A percentile compares a stretch with the other conserved stretches of the same genome.
Evolutionary conservation across 805 yeast genomes (phyloP).

Genomic region (Scheffersomyces stipitis): DNA sequence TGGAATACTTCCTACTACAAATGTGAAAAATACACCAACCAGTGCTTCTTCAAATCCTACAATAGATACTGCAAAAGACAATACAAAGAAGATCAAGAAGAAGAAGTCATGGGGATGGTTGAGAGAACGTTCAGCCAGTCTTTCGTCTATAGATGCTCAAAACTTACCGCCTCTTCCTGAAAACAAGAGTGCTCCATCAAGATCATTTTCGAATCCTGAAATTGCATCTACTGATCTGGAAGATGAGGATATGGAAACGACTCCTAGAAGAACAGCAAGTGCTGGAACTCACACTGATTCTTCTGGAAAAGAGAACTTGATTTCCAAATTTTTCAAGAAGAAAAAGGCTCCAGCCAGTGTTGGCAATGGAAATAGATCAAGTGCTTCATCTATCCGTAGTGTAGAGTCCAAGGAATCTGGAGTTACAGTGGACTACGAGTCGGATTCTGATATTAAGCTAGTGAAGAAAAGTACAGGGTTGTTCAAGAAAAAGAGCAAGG

Average conservation of each 20-base stretch:
- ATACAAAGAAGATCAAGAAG: constrained; percentile 23
- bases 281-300: constrained; percentile 2
- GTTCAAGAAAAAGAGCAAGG: constrained; percentile 14
- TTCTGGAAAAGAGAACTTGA: constrained; percentile 38
- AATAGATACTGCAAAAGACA: constrained; percentile 7
- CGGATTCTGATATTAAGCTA: constrained; percentile 15
- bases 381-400: neutral
- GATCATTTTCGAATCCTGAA: constrained; percentile 43
- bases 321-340: constrained; percentile 40
- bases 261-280: constrained; percentile 1
- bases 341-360: constrained; percentile 16
- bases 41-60: constrained; percentile 1
- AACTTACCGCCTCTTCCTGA: constrained; percentile 24
- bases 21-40: no score
- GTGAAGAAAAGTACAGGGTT: constrained; percentile 16
- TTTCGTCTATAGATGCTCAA: constrained; percentile 25
- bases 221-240: constrained; percentile 9
- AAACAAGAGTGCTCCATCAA: constrained; percentile 13
- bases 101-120: constrained; percentile 46
- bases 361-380: neutral
- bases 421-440: constrained; percentile 27
- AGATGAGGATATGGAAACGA: constrained; percentile 1
- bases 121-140: constrained; percentile 30
- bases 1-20: constrained; percentile 5
- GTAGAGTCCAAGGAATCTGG: constrained; percentile 14